Evolutionary conservation across 345 rosid species (phyloP), one percentile per base, ranked within the genome.

Genomic region (Eutrema heterophyllum): DNA sequence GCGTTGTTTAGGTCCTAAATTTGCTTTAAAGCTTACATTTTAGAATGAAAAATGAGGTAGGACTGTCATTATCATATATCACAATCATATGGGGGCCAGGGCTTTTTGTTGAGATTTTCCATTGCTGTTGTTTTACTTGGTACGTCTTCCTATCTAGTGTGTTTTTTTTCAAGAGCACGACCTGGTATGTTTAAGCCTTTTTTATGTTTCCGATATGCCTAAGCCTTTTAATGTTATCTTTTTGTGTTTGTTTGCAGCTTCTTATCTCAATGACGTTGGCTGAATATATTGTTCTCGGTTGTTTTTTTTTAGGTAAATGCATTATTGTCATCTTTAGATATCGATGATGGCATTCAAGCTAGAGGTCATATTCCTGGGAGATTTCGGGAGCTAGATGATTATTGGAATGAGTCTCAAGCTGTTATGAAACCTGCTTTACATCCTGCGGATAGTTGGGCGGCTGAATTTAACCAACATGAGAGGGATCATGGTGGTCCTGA

Each of bases 341-440:
- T 96, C 54, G 99, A 96, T 48, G 73, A 79, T 72, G 90, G 88
- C 75, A 84, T 77, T 16, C 81, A 80, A 56, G 90, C 84, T 50
- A 88, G 83, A 81, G 90, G 94, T 67, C 88, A 87, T 78, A 30
- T 84, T 21, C 90, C 96, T 62, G 89, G 91, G 80, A 86, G 98
- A 82, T 86, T 81, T 62, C 83, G 72, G 50, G 99, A 96, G 83
- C 78, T 96, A 79, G 99, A 96, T 70, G 91, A 81, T 77, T 86
- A 92, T 70, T 96, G 99, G 99, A 92, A 92, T 75, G 99, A 96
- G 84, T 96, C 98, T 15, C 99, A 92, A 84, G 88, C 89, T 73
- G 59, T 82, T 78, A 36, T 78, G 75, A 83, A 80, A 64, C 86
- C 88, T 65, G 84, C 78, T 76, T 75, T 88, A 56, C 91, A 82